Evolutionary conservation across 148 eudicot genomes (phyloP), one percentile per base, ranked within the genome.

Genomic region (Vaccinium corymbosum): DNA sequence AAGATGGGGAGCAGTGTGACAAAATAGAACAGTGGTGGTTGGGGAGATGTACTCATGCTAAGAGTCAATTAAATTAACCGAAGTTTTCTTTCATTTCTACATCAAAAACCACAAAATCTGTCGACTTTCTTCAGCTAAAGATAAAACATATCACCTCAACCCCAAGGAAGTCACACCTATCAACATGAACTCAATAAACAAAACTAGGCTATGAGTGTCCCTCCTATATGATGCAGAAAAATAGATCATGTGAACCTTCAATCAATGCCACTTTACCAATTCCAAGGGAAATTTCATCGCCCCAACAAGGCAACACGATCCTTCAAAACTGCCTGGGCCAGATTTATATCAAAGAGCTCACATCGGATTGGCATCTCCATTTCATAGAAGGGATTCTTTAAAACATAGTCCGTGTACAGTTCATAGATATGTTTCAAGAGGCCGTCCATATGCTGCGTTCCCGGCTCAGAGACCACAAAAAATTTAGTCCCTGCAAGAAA

Each of bases 281-380:
- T 76, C 77, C 22, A 61, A 66, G 77, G 49, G 38, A 80, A 56
- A 22, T 46, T 78, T 94, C 86, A 96, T 87, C 99, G 89, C 13
- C 93, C 97, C 55, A 96, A 81, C 84, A 92, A 85, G n/a, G 92
- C 89, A 70, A 94, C 93, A 9, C 97, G 95, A 84, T 94, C 98
- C 85, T 92, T 96, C 83, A 89, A 98, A 71, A 96, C 92, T 35
- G 94, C 94, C 81, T 94, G 98, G 20, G 95, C 82, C 73, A 96
- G 88, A 86, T 93, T 94, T 80, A 92, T 89, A 82, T 94, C 99
- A 74, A 96, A 96, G 61, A 93, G 95, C 92, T 96, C 99, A 81
- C 99, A 96, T 14, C 99, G 90, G 68, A 96, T 96, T 27, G 99
- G 99, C 99, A 96, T 96, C 89, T 96, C 99, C 97, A 96, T 92